These are phyloP conservation scores for Trametes sp. DNA, from an alignment of 1,284 basidiomycete species.

Conservation along the genomic window DNA sequence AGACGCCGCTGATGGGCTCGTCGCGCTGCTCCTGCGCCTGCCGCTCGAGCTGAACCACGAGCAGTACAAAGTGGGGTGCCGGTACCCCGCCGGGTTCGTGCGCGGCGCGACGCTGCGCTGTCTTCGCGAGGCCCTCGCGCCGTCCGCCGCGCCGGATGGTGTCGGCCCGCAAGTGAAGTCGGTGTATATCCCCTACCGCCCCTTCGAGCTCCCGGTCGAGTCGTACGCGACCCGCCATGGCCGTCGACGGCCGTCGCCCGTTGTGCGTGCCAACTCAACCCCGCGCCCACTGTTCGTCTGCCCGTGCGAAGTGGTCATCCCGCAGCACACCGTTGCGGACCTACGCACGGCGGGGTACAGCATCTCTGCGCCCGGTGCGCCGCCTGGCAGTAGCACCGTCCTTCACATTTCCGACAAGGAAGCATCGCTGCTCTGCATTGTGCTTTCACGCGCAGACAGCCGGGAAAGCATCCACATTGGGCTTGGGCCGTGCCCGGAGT, in stretches of 20 bases:
- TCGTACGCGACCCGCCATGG: conserved; percentile 6
- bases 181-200: conserved; percentile 12
- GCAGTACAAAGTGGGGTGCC: conserved; percentile 12
- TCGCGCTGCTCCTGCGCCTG: conserved; percentile 3
- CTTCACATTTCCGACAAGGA: neutral
- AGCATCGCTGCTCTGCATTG: neutral
- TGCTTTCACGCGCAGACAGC: neutral
- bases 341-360: conserved; percentile 3
- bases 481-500: neutral
- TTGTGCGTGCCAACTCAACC: neutral
- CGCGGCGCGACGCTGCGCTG: conserved; percentile 13
- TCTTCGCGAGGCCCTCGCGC: neutral
- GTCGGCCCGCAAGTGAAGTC: neutral
- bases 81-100: conserved; percentile 10
- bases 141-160: neutral
- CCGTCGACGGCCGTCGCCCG: neutral
- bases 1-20: conserved; percentile 6
- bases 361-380: neutral
- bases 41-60: neutral
- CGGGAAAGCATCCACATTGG: neutral
- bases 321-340: conserved; percentile 1
- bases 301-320: conserved; percentile 13
- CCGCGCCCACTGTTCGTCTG: neutral
- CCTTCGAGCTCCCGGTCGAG: conserved; percentile 8
- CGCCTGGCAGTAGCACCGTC: neutral